phyloP scores from a whole-genome alignment of 768 basidiomycete genomes.

The Mycena galericulata region DNA sequence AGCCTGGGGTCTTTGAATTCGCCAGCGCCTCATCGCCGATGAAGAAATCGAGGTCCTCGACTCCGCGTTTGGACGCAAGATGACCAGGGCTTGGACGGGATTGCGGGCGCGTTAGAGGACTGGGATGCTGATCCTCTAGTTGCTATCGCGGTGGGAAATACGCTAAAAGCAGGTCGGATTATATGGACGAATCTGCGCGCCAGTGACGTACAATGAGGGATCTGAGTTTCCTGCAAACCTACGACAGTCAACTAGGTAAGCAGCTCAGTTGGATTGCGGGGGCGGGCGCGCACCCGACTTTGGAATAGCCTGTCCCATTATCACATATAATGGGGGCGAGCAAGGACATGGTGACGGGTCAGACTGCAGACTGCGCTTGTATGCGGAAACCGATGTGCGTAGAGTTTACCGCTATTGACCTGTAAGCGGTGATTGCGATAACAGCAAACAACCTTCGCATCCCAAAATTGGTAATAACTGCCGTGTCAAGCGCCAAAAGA shows the following conservation, averaged over 20 bases:
- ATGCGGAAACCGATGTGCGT: constrained; percentile 14
- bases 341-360: constrained; percentile 69
- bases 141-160: constrained; percentile 98
- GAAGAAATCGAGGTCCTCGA: constrained; percentile 99
- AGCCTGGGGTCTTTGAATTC: constrained; percentile 94
- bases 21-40: constrained; percentile 98
- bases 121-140: constrained; percentile 81
- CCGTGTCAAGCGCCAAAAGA: too few relatives aligned
- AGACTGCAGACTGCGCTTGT: background rate
- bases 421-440: too few relatives aligned
- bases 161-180: constrained; percentile 56
- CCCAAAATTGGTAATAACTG: too few relatives aligned
- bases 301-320: constrained; percentile 97
- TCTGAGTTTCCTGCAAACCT: constrained; percentile 99
- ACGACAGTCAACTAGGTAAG: constrained; percentile 23
- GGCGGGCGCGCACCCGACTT: constrained; percentile 84
- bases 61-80: constrained; percentile 95
- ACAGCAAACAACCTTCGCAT: background rate
- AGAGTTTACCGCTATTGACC: background rate
- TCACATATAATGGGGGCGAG: constrained; percentile 97
- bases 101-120: constrained; percentile 75
- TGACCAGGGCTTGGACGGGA: constrained; percentile 90
- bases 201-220: constrained; percentile 88
- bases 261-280: background rate
- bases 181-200: constrained; percentile 15